Conservation (phyloP, 2,329 filamentous ascomycete species). For the Colletotrichum kahawae region DNA sequence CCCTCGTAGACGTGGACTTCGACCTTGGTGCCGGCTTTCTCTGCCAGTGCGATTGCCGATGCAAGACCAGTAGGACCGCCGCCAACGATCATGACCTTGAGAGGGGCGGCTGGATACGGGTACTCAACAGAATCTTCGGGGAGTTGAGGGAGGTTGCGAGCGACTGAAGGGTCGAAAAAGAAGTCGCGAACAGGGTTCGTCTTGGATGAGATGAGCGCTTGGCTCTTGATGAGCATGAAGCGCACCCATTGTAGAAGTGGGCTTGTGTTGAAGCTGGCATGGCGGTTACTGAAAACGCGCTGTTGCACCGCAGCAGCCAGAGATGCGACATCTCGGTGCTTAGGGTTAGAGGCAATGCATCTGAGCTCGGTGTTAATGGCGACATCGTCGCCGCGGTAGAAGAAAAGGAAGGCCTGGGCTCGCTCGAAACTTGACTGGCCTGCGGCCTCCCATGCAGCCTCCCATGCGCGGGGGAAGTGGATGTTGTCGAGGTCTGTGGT, state of each 20-base stretch:
- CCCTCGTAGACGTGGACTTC: conserved; percentile 40
- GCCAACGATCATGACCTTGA: not conserved
- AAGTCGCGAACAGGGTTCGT: not conserved
- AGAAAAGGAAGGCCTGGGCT: conserved; percentile 35
- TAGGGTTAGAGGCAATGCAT: conserved; percentile 30
- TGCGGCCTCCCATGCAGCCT: not conserved
- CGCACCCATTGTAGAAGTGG: conserved; percentile 37
- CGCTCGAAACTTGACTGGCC: conserved; percentile 30
- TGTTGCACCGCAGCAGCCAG: conserved; percentile 32
- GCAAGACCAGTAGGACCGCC: not conserved
- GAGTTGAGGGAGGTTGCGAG: not conserved
- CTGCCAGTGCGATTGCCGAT: conserved; percentile 27
- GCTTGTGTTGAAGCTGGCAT: conserved; percentile 32
- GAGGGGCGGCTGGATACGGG: not conserved
- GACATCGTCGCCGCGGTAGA: conserved; percentile 30
- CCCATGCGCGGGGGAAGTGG: not conserved
- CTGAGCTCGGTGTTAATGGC: conserved; percentile 27
- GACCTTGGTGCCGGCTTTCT: conserved; percentile 34
- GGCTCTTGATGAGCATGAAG: not conserved
- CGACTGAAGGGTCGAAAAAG: not conserved
- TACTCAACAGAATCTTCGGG: not conserved
- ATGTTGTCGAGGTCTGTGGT: not conserved
- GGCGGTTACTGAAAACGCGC: conserved; percentile 31
- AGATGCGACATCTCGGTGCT: conserved; percentile 10
- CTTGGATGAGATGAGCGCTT: not conserved